Base-by-base conservation (phyloP, 139 green algal genomes). In the Chlamydomonas sp. region DNA sequence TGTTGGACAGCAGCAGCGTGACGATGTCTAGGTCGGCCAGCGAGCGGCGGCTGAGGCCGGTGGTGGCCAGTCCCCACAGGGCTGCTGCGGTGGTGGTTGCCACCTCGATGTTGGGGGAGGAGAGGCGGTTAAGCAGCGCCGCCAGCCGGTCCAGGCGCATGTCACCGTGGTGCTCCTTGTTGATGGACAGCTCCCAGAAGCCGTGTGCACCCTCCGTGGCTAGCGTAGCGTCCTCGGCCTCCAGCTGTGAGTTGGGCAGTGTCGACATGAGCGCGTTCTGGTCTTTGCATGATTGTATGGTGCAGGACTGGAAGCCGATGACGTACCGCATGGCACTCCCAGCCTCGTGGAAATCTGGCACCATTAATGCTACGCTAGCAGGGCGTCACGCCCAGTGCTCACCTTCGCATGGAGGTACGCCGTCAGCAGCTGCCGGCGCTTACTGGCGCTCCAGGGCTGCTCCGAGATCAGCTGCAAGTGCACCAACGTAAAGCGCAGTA, bases 131-230 rank as follows among this genome's bases (percentile, higher is more conserved):
- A 2, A 96, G 79, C 18, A 96, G 72, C 4, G 84, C 79, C 69
- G 83, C 63, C 63, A 96, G 79, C 59, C 86, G 84, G 59, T 92
- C 85, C 2, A 90, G 71, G 9, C 81, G 79, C 66, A 96, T 92
- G 84, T 95, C 92, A 10, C 72, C 79, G 78, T 96, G 94, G 89
- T 96, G 88, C n/a, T 91, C 85, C 81, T 93, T 93, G 77, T 95
- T 95, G 62, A 97, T 93, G 67, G 89, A 83, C 60, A 97, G 87
- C 91, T 97, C 95, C 93, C 94, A 96, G 73, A 97, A 92, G 68
- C 93, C 94, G 72, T 95, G 92, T 0, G 82, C 92, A 12, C 93
- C 95, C 89, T 96, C 93, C 83, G 85, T 57, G 31, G 91, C 80
- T 72, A 95, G 89, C 66, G 89, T 77, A 4, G 85, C 84, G 68